phyloP scores from a whole-genome alignment of 1,139 yeast genomes.

The Suhomyces coccinellae region DNA sequence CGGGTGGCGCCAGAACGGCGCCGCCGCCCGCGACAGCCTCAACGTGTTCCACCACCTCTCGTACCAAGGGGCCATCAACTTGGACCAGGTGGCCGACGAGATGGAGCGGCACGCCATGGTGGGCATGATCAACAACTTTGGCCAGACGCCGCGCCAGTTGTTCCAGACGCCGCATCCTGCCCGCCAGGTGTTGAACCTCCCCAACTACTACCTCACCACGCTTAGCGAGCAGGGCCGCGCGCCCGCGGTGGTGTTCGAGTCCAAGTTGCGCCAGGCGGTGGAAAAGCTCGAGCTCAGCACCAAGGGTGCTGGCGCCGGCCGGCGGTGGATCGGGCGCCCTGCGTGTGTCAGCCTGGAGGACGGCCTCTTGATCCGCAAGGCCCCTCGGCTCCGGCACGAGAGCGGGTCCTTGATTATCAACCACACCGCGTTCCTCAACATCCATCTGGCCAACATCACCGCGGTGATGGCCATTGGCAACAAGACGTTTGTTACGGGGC shows the following conservation, averaged over 20 bases:
- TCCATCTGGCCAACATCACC: conserved; percentile 41
- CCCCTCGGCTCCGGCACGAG: conserved; percentile 25
- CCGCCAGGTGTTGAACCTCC: conserved; percentile 40
- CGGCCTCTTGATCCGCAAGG: conserved; percentile 40
- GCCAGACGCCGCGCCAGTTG: conserved; percentile 79
- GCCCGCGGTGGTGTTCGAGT: conserved; percentile 38
- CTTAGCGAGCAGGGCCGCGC: conserved; percentile 19
- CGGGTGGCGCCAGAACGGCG: conserved; percentile 76
- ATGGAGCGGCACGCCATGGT: conserved; percentile 72
- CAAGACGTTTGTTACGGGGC: conserved; percentile 51
- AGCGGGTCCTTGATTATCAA: conserved; percentile 45
- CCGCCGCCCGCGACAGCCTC: conserved; percentile 59
- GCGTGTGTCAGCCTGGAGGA: conserved; percentile 39
- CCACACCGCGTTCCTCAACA: conserved; percentile 39
- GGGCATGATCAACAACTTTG: conserved; percentile 85
- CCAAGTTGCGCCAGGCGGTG: conserved; percentile 37
- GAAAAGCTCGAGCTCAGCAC: conserved; percentile 40
- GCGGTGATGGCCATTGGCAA: conserved; percentile 37
- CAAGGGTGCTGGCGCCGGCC: conserved; percentile 19
- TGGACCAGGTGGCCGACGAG: conserved; percentile 71
- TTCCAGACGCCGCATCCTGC: conserved; percentile 65
- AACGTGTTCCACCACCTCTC: conserved; percentile 83
- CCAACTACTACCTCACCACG: conserved; percentile 34
- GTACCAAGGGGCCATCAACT: conserved; percentile 77
- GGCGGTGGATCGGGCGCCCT: conserved; percentile 51